Conservation (phyloP, 306 rosid genomes). For the Comarum palustre region DNA sequence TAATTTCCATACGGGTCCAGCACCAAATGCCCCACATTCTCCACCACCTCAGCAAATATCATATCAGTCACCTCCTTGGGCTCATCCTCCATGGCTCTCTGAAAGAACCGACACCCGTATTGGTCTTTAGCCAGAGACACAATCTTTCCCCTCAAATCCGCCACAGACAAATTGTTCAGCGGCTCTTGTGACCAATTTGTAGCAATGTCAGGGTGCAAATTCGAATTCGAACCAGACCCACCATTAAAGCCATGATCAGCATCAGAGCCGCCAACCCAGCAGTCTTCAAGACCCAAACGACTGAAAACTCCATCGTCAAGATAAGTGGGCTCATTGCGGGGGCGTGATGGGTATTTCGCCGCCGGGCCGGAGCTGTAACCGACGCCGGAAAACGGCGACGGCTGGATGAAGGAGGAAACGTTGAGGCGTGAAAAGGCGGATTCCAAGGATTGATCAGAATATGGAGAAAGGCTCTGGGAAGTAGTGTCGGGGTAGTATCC, state of each 20-base stretch:
- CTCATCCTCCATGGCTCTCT: conserved; percentile 25
- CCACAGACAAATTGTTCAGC: background rate
- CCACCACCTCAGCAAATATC: conserved; percentile 37
- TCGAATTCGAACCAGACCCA: background rate
- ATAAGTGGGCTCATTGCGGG: no score
- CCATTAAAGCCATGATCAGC: background rate
- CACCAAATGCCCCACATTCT: conserved; percentile 37
- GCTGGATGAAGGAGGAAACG: conserved; percentile 13
- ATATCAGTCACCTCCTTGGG: conserved; percentile 17
- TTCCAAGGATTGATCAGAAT: conserved; percentile 37
- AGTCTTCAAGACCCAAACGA: conserved; percentile 1
- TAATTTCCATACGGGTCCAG: conserved; percentile 46
- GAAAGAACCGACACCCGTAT: conserved; percentile 35
- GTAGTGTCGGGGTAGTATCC: background rate
- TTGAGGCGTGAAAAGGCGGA: conserved; percentile 33
- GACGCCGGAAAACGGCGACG: background rate
- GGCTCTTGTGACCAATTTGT: conserved; percentile 20
- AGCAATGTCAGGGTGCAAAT: background rate
- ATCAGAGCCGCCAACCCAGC: conserved; percentile 7
- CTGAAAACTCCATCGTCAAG: background rate
- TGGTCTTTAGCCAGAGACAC: conserved; percentile 41
- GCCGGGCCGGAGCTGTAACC: background rate
- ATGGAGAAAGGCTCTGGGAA: background rate
- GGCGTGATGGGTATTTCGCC: background rate
- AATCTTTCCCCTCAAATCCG: conserved; percentile 27